phyloP scores from a whole-genome alignment of 805 yeast genomes.

The Starmerella gropengiesseri region DNA sequence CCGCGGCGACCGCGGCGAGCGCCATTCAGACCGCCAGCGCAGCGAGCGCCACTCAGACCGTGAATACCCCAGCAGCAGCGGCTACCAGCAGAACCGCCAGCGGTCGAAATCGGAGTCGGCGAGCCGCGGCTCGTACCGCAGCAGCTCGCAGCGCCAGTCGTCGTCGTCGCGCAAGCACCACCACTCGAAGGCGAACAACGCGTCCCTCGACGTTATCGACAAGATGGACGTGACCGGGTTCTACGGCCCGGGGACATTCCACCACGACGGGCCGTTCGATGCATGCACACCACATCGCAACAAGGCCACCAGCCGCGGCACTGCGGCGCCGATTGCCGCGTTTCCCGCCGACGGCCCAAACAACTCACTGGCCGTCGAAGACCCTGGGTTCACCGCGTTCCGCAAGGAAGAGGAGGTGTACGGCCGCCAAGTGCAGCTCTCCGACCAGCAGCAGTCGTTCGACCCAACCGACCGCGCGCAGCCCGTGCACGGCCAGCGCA shows the following conservation, averaged over 20 bases:
- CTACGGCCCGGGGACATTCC: constrained; percentile 87
- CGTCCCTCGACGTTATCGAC: constrained; percentile 83
- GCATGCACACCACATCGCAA: constrained; percentile 97
- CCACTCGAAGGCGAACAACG: constrained; percentile 36
- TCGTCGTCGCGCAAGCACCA: constrained; percentile 5
- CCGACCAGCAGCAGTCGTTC: constrained; percentile 34
- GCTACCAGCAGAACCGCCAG: constrained; percentile 10
- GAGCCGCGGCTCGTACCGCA: constrained; percentile 3
- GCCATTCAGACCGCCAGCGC: constrained; percentile 5
- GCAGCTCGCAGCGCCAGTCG: constrained; percentile 6
- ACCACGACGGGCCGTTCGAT: constrained; percentile 98
- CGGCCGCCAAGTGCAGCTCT: constrained; percentile 43
- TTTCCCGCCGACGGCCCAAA: constrained; percentile 96
- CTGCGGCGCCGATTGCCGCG: constrained; percentile 67
- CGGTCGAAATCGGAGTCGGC: constrained; percentile 23
- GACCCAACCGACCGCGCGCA: constrained; percentile 59
- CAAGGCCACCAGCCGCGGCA: constrained; percentile 35
- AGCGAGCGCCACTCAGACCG: neutral
- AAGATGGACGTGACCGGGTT: constrained; percentile 91
- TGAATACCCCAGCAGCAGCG: constrained; percentile 1
- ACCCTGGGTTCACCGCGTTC: constrained; percentile 32
- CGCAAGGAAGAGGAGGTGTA: constrained; percentile 59
- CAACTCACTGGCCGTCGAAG: constrained; percentile 63
- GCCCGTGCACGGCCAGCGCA: constrained; percentile 74
- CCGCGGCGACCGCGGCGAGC: constrained; percentile 7